These are phyloP conservation scores for Irpex sp. DNA, from an alignment of 1,284 basidiomycete genomes.

Conservation along the genomic window DNA sequence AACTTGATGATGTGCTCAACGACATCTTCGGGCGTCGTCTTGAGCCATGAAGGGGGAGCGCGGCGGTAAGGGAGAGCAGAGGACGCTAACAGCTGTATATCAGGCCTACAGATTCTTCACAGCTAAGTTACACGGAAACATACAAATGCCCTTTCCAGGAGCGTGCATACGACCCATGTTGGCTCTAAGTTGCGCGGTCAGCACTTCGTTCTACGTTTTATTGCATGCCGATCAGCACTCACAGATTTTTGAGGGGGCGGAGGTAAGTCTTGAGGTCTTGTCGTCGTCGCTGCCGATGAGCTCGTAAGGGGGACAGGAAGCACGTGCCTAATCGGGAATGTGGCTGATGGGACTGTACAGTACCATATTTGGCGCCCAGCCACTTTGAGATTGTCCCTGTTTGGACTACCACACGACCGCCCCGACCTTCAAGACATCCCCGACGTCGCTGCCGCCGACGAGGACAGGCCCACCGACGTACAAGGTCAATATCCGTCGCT, in stretches of 20 bases:
- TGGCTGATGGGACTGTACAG: constrained; percentile 39
- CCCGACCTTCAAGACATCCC: constrained; percentile 31
- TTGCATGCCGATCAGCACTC: constrained; percentile 12
- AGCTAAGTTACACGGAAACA: constrained; percentile 28
- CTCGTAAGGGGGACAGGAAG: constrained; percentile 21
- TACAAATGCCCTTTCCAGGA: constrained; percentile 97
- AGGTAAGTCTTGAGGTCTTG: constrained; percentile 34
- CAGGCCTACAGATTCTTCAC: background rate
- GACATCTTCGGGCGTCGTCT: constrained; percentile 94
- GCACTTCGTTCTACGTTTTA: constrained; percentile 9
- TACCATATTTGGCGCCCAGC: constrained; percentile 37
- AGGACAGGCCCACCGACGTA: constrained; percentile 31
- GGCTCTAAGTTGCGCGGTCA: constrained; percentile 29
- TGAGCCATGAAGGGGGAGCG: constrained; percentile 94
- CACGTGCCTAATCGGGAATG: constrained; percentile 34
- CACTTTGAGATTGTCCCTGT: constrained; percentile 24
- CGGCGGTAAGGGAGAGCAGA: constrained; percentile 98
- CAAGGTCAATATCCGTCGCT: constrained; percentile 9
- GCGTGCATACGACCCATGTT: constrained; percentile 94
- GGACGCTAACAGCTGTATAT: constrained; percentile 53
- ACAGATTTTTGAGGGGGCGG: constrained; percentile 34
- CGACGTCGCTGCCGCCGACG: constrained; percentile 34
- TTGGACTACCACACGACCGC: constrained; percentile 23
- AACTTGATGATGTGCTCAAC: constrained; percentile 97
- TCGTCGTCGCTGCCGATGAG: constrained; percentile 40